Conservation (phyloP, 2,329 filamentous ascomycete genomes). For the Stagonosporopsis cucurbitacearum region DNA sequence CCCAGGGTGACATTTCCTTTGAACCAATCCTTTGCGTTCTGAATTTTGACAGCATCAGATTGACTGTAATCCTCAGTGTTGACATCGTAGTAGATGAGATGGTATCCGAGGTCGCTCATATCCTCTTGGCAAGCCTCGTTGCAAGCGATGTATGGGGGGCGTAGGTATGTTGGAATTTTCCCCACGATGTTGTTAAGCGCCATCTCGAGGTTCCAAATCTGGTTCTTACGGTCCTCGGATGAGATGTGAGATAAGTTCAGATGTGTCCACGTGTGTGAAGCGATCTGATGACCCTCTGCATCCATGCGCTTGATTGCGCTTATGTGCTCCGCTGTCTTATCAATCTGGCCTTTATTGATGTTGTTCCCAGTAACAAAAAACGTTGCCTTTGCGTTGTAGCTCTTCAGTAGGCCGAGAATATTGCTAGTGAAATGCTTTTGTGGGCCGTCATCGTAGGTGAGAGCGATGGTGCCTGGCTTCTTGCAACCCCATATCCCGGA, state of each 20-base stretch:
- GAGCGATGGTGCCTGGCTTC: slow-evolving; percentile 62
- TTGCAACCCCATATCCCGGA: slow-evolving; percentile 60
- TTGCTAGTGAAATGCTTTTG: slow-evolving; percentile 62
- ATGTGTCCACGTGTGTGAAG: slow-evolving; percentile 62
- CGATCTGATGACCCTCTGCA: slow-evolving; percentile 63
- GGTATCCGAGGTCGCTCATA: slow-evolving; percentile 57
- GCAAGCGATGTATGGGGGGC: slow-evolving; percentile 54
- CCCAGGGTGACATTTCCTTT: slow-evolving; percentile 9
- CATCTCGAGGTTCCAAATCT: slow-evolving; percentile 59
- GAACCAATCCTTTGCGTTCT: slow-evolving; percentile 21
- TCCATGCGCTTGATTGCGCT: slow-evolving; percentile 61
- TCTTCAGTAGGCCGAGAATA: slow-evolving; percentile 64
- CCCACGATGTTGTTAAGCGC: slow-evolving; percentile 59
- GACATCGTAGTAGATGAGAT: slow-evolving; percentile 64
- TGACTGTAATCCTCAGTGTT: slow-evolving; percentile 66
- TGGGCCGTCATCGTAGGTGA: slow-evolving; percentile 71
- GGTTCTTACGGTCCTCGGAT: slow-evolving; percentile 50
- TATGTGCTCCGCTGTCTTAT: slow-evolving; percentile 54
- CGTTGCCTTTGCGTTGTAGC: slow-evolving; percentile 66
- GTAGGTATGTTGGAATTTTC: slow-evolving; percentile 60
- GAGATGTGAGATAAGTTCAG: slow-evolving; percentile 52
- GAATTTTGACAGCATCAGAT: slow-evolving; percentile 46
- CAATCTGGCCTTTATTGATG: slow-evolving; percentile 60
- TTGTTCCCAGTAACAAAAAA: slow-evolving; percentile 69
- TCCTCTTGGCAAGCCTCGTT: slow-evolving; percentile 45